These are phyloP conservation scores for Apiotrichum mycotoxinovorans DNA, from an alignment of 1,284 basidiomycete species.

Conservation along the genomic window DNA sequence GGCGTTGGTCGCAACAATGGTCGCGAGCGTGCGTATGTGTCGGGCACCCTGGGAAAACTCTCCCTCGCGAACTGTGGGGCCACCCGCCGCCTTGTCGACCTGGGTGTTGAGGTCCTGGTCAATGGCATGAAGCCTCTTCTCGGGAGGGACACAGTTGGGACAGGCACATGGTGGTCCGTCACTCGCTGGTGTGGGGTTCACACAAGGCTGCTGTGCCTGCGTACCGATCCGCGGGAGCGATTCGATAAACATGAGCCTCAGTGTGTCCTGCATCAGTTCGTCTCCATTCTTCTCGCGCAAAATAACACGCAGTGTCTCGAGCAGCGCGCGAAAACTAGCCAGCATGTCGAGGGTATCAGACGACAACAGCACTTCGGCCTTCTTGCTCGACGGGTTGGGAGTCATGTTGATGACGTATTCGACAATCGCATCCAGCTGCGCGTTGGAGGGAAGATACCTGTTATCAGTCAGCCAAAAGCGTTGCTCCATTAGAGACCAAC, in stretches of 20 bases:
- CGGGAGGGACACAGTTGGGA: background rate
- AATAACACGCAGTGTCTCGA: conserved; percentile 6
- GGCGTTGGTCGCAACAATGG: conserved; percentile 10
- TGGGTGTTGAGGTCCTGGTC: background rate
- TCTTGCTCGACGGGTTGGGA: background rate
- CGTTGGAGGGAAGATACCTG: background rate
- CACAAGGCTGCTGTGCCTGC: background rate
- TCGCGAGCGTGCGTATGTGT: conserved; percentile 5
- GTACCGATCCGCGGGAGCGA: background rate
- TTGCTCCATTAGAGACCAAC: background rate
- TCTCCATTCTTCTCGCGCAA: conserved; percentile 16
- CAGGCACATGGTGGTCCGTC: background rate
- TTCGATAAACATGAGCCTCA: conserved; percentile 8
- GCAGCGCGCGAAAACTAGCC: background rate
- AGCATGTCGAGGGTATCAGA: conserved; percentile 4
- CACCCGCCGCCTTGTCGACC: background rate
- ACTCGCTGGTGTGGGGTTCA: background rate
- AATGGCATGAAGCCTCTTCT: background rate
- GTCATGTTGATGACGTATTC: background rate
- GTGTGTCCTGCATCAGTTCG: conserved; percentile 15
- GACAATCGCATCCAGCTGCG: background rate
- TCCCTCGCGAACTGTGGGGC: background rate
- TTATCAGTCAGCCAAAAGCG: background rate
- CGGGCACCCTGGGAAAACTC: conserved; percentile 5
- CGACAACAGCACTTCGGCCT: background rate